phyloP scores from a whole-genome alignment of 2,329 filamentous ascomycete species.

The Claviceps pazoutovae region DNA sequence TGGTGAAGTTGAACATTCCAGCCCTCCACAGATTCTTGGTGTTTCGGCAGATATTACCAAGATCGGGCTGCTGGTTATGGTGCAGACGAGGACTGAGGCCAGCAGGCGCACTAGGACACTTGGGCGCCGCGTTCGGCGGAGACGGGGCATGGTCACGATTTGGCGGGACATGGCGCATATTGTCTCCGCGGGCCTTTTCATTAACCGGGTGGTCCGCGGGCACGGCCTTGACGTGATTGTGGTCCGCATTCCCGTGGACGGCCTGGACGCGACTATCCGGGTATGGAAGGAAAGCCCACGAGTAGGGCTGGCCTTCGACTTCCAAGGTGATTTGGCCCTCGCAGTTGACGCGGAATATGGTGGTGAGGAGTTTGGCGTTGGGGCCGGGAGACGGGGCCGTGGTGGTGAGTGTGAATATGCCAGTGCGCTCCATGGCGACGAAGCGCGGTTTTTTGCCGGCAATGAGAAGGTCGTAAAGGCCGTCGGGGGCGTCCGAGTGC shows the following conservation, averaged over 20 bases:
- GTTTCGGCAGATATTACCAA: not conserved
- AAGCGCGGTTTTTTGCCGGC: not conserved
- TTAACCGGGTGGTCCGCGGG: not conserved
- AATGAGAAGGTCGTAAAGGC: not conserved
- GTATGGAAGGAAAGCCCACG: not conserved
- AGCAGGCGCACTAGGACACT: not conserved
- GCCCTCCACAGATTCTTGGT: not conserved
- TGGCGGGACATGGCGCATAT: not conserved
- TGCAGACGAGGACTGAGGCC: not conserved
- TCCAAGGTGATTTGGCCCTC: not conserved
- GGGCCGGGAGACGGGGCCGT: not conserved
- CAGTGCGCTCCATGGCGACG: not conserved
- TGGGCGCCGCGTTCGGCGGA: not conserved
- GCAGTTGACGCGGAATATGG: conserved; percentile 1
- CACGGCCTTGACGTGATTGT: not conserved
- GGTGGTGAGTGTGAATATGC: not conserved
- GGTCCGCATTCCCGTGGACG: not conserved
- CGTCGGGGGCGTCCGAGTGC: not conserved
- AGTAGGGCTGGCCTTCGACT: not conserved
- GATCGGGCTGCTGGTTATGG: not conserved
- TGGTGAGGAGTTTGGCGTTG: not conserved
- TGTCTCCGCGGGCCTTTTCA: not conserved
- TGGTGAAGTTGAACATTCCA: not conserved
- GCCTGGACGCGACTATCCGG: not conserved
- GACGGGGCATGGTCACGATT: not conserved